Evolutionary conservation across 78 protist genomes (phyloP), one percentile per base, ranked within the genome.

Genomic region (Polysphondylium violaceum): DNA sequence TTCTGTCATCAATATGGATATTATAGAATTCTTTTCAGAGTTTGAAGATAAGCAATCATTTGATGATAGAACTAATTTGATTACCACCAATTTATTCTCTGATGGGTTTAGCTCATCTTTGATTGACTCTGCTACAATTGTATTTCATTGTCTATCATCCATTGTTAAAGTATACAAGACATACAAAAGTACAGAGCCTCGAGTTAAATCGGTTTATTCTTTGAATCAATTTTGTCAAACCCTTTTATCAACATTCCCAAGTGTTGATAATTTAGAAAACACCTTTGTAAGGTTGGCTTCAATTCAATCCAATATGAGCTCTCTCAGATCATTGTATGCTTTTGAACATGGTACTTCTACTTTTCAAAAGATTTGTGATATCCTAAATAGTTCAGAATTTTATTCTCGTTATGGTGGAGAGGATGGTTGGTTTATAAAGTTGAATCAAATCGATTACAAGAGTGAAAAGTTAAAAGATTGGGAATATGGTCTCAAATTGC

Each of bases 401-500:
- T n/a, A n/a, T n/a, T n/a, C n/a, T n/a, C n/a, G n/a, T n/a, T n/a
- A n/a, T n/a, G n/a, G n/a, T n/a, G n/a, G n/a, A n/a, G n/a, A n/a
- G n/a, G n/a, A n/a, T n/a, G n/a, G n/a, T 27, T 81, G 89, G 89
- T 27, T 12, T 2, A 55, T 81, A 14, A 68, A 64, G 27, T 35
- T 68, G 14, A 33, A 51, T 51, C 41, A 36, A 29, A 23, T 67
- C 2, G 89, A 81, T 8, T 53, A 41, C 61, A 31, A 64, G 11
- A 41, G 31, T 1, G 88, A 81, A 41, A 68, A 51, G 33, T 9
- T 81, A 2, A 69, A 68, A 31, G 89, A 81, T 68, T 67, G 44
- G 12, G 51, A 67, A 3, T 67, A 61, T n/a, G 89, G 89, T 67
- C 61, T 81, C 5, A 81, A 65, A n/a, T 41, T 81, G 11, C 35